Conservation (phyloP, 768 basidiomycete species). For the Agrocybe pediades region DNA sequence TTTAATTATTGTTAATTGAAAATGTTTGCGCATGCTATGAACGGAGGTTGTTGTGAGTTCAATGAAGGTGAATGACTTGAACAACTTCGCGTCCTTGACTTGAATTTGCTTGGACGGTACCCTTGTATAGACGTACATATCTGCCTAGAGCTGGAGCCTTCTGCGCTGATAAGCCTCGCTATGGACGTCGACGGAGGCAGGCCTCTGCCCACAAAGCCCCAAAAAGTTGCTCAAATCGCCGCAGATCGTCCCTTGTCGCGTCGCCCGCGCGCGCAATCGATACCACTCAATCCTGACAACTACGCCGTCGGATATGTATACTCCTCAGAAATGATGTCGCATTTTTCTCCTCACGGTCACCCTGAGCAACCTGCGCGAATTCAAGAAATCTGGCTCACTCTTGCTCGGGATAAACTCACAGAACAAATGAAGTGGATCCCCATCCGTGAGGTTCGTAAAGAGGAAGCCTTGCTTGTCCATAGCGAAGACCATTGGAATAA, state of each 20-base stretch:
- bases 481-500: constrained; percentile 91
- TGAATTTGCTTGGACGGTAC: background rate
- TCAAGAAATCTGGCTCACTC: constrained; percentile 65
- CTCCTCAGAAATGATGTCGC: constrained; percentile 83
- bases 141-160: background rate
- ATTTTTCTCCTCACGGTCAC: constrained; percentile 61
- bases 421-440: constrained; percentile 77
- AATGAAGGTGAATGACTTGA: background rate
- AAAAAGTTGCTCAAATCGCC: background rate
- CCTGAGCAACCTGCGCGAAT: constrained; percentile 88
- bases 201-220: background rate
- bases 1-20: background rate
- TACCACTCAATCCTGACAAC: constrained; percentile 38
- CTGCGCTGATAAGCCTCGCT: background rate
- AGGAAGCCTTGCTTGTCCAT: constrained; percentile 89
- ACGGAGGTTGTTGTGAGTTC: background rate
- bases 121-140: background rate
- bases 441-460: constrained; percentile 69
- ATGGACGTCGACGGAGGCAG: constrained; percentile 1
- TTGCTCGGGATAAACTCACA: constrained; percentile 61
- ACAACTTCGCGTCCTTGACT: background rate
- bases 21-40: background rate
- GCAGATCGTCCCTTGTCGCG: background rate
- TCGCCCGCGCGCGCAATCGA: constrained; percentile 43
- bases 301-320: constrained; percentile 84